Evolutionary conservation across 345 rosid genomes (phyloP), one percentile per base, ranked within the genome.

Genomic region (Viola odorata): DNA sequence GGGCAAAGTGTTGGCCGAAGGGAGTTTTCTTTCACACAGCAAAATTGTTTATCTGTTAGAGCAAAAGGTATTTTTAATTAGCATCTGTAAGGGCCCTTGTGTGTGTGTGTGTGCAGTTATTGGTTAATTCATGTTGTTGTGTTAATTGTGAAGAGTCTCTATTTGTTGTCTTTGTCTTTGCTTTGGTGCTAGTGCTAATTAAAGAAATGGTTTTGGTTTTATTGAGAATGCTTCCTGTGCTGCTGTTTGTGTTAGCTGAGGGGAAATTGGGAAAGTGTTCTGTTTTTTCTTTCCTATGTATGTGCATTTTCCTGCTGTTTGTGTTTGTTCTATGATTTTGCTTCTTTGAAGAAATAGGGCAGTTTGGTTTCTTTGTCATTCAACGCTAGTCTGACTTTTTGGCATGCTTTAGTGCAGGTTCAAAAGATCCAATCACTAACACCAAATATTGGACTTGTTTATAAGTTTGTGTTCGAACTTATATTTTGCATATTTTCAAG

Each of bases 361-460:
- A 23, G 32, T 23, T 23, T 23, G 32, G 32, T 23, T 23, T 23
- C 32, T 23, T 2, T 23, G 32, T 2, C 32, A 11, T 10, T 47
- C 8, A 47, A 7, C 12, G 3, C 38, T 37, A 3, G 40, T 39
- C 15, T n/a, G 12, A 13, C 9, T 13, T 38, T 8, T 7, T 12
- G 7, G 5, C 5, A 23, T 1, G 69, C 67, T 40, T 82, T 1
- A 23, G 32, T 23, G 32, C 32, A 91, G 98, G 95, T 91, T 82
- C 95, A 91, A 69, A 91, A 91, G 71, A 86, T 91, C 68, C 95
- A 91, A 78, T 67, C 54, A 17, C 70, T 91, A 70, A 91, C 98
- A 1, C 98, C 96, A 50, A 88, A 91, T 58, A 89, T 91, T 68
- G 98, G 96, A 79, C 91, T 89, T 78, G 98, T 91, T 37, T 91